Evolutionary conservation across 2,329 filamentous ascomycete genomes (phyloP).

Genomic region (Penicillium italicum): DNA sequence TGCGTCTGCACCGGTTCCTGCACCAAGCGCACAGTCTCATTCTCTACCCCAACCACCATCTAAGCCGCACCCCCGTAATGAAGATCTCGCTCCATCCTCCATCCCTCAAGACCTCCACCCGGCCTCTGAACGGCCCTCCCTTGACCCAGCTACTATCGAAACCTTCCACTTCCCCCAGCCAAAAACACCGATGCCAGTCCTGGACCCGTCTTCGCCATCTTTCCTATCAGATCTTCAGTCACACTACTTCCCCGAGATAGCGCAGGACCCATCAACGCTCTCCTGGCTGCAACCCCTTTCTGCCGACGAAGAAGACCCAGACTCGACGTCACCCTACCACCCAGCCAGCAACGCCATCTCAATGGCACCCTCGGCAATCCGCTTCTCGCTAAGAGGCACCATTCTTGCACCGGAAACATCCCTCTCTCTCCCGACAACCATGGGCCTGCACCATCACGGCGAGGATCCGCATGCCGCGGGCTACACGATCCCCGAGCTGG

Average conservation of each 20-base stretch:
- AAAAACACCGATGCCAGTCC: slow-evolving; percentile 57
- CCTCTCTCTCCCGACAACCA: slow-evolving; percentile 68
- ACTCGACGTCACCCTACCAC: slow-evolving; percentile 74
- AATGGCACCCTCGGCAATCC: slow-evolving; percentile 63
- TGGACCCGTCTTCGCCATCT: slow-evolving; percentile 77
- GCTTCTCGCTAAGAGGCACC: slow-evolving; percentile 82
- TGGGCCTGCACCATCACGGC: slow-evolving; percentile 89
- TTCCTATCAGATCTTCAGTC: slow-evolving; percentile 81
- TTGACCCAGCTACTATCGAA: slow-evolving; percentile 25
- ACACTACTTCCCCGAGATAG: slow-evolving; percentile 89
- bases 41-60: slow-evolving; percentile 3
- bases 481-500: slow-evolving; percentile 85
- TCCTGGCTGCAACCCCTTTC: slow-evolving; percentile 84
- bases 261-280: slow-evolving; percentile 77
- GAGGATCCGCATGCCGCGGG: slow-evolving; percentile 89
- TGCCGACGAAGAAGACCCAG: slow-evolving; percentile 57
- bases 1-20: background rate
- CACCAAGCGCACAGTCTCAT: slow-evolving; percentile 11
- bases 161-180: slow-evolving; percentile 46
- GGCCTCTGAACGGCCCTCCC: slow-evolving; percentile 37
- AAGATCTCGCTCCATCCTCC: slow-evolving; percentile 36
- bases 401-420: slow-evolving; percentile 74
- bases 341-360: slow-evolving; percentile 69
- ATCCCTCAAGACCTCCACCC: slow-evolving; percentile 40
- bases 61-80: slow-evolving; percentile 17